Evolutionary conservation across 2,329 filamentous ascomycete species (phyloP).

Genomic region (Stemphylium lycopersici): DNA sequence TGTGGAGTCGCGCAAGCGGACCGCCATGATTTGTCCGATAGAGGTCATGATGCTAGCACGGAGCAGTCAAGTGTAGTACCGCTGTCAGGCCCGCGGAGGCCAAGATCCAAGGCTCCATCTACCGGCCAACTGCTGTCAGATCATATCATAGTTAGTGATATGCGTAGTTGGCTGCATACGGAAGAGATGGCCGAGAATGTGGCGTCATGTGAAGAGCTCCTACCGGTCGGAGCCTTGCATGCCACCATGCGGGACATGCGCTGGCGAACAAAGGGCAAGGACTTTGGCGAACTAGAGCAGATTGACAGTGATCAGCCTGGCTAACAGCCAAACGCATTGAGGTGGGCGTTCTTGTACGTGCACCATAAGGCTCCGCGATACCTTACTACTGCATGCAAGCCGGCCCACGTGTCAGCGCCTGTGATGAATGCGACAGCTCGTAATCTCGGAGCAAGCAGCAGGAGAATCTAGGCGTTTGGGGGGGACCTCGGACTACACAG

Average conservation of each 20-base stretch:
- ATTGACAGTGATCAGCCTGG: conserved; percentile 14
- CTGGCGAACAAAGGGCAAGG: conserved; percentile 11
- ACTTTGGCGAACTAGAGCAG: conserved; percentile 9
- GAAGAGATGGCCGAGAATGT: conserved; percentile 18
- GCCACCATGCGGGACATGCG: conserved; percentile 15
- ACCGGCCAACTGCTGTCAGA: conserved; percentile 1
- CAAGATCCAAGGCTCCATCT: conserved; percentile 1
- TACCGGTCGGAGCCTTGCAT: conserved; percentile 15
- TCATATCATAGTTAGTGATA: conserved; percentile 7
- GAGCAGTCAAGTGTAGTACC: neutral
- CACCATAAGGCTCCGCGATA: conserved; percentile 18
- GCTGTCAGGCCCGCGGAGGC: neutral
- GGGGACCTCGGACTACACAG: conserved; percentile 1
- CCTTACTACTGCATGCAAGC: conserved; percentile 21
- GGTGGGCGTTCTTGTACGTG: conserved; percentile 8
- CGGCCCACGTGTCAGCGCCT: conserved; percentile 26
- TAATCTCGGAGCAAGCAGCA: neutral
- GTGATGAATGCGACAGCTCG: conserved; percentile 17
- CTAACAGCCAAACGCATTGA: conserved; percentile 15
- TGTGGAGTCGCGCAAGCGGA: conserved; percentile 1
- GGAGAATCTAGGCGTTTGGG: neutral
- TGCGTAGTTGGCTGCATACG: conserved; percentile 23
- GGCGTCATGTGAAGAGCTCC: conserved; percentile 14
- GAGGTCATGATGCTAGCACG: neutral
- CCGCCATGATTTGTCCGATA: neutral